These are phyloP conservation scores for Thermothielavioides terrestris DNA, from an alignment of 495 filamentous ascomycete species.

Conservation along the genomic window DNA sequence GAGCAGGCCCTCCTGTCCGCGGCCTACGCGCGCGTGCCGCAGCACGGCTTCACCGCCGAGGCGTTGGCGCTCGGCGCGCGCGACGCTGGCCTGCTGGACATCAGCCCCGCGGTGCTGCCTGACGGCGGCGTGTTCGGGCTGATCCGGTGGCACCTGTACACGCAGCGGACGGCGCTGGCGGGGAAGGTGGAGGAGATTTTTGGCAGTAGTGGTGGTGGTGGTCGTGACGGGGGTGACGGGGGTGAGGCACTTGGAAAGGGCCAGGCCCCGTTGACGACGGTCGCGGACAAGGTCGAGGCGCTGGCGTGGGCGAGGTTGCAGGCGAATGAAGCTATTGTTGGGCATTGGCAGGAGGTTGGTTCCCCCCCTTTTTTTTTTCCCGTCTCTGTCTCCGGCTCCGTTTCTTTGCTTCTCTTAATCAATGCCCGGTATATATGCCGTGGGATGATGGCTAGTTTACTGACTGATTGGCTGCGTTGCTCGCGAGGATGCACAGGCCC, in stretches of 20 bases:
- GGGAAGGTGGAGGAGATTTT: slow-evolving; percentile 20
- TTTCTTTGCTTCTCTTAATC: no score
- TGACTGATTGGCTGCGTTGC: neutral
- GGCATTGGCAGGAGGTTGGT: slow-evolving; percentile 76
- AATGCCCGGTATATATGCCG: no score
- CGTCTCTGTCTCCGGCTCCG: neutral
- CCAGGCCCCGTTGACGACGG: slow-evolving; percentile 28
- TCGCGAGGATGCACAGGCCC: slow-evolving; percentile 46
- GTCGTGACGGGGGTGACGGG: slow-evolving; percentile 14
- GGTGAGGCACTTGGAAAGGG: no score
- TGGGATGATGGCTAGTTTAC: no score
- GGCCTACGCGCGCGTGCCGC: slow-evolving; percentile 68
- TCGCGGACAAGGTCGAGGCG: slow-evolving; percentile 47
- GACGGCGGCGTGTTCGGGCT: slow-evolving; percentile 67
- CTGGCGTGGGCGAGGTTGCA: slow-evolving; percentile 63
- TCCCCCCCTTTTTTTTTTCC: neutral
- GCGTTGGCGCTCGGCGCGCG: slow-evolving; percentile 69
- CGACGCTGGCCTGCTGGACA: slow-evolving; percentile 77
- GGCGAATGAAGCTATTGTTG: slow-evolving; percentile 60
- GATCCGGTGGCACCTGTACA: slow-evolving; percentile 71
- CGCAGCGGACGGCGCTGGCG: slow-evolving; percentile 43
- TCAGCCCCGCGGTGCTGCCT: slow-evolving; percentile 73
- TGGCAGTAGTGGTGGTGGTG: slow-evolving; percentile 8
- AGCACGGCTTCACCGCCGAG: slow-evolving; percentile 67
- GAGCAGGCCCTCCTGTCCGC: slow-evolving; percentile 74